Evolutionary conservation across 1,139 yeast species (phyloP).

Genomic region (Casaregolazyma lundiana): DNA sequence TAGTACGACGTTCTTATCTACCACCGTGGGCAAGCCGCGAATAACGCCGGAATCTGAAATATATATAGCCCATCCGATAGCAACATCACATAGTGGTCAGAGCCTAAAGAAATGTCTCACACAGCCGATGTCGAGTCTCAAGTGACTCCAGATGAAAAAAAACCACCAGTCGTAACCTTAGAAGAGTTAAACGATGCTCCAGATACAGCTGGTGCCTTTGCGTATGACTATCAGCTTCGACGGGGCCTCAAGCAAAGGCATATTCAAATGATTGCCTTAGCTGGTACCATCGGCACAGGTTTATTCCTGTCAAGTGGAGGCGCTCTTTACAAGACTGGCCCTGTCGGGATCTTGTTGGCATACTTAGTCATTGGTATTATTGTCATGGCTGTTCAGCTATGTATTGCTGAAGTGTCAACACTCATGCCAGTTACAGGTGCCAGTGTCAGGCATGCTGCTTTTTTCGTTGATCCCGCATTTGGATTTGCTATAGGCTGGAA

Average conservation of each 20-base stretch:
- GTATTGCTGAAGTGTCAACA: constrained; percentile 70
- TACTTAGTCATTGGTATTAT: constrained; percentile 59
- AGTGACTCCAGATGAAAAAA: constrained; percentile 1
- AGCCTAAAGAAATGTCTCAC: not conserved
- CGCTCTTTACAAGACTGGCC: constrained; percentile 61
- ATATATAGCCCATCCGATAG: not conserved
- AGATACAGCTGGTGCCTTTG: constrained; percentile 6
- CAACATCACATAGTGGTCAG: not conserved
- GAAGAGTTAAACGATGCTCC: not conserved
- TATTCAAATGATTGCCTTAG: constrained; percentile 46
- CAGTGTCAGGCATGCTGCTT: constrained; percentile 62
- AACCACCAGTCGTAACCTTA: not conserved
- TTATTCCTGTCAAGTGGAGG: constrained; percentile 62
- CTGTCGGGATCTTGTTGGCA: constrained; percentile 59
- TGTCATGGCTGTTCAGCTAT: constrained; percentile 66
- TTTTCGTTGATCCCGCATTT: constrained; percentile 29
- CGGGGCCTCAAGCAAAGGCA: constrained; percentile 43
- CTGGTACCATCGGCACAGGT: constrained; percentile 49
- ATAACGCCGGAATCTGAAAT: not conserved
- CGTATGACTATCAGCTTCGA: constrained; percentile 19
- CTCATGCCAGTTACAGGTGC: constrained; percentile 66
- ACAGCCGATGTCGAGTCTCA: not conserved
- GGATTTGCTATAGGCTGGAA: constrained; percentile 35
- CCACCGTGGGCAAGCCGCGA: too few species aligned
- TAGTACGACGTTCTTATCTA: too few species aligned